Conservation (phyloP, 2,329 filamentous ascomycete genomes). For the Claviceps cyperi region DNA sequence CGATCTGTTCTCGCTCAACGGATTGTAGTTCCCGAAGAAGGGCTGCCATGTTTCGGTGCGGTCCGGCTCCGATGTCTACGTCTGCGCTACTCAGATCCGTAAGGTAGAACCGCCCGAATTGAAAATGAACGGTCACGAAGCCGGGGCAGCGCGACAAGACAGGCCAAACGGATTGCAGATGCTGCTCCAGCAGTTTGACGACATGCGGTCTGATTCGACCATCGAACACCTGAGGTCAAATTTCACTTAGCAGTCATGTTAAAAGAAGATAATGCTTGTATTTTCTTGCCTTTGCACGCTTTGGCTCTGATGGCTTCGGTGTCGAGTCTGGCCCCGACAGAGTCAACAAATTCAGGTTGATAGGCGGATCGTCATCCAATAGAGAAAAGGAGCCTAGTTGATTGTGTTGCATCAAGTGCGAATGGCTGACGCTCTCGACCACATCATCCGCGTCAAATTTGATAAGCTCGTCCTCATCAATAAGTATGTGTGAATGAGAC, state of each 20-base stretch:
- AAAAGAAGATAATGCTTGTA: no score
- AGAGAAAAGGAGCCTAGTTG: not conserved
- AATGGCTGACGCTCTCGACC: not conserved
- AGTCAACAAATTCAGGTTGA: not conserved
- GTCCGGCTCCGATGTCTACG: constrained; percentile 11
- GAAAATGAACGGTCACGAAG: constrained; percentile 11
- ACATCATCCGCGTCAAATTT: not conserved
- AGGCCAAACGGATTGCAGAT: constrained; percentile 7
- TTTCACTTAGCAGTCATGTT: no score
- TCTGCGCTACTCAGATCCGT: constrained; percentile 8
- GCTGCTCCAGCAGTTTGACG: constrained; percentile 5
- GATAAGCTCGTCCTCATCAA: constrained; percentile 1
- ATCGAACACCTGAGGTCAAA: no score
- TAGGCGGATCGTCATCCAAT: not conserved
- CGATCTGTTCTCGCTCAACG: constrained; percentile 5
- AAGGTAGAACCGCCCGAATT: constrained; percentile 17
- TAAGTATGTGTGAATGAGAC: not conserved
- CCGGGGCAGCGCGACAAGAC: constrained; percentile 14
- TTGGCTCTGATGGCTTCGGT: not conserved
- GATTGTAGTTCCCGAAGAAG: constrained; percentile 1
- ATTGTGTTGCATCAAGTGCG: not conserved
- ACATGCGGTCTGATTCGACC: constrained; percentile 5
- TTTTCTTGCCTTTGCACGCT: not conserved
- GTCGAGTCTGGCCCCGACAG: not conserved
- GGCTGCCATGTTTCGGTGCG: constrained; percentile 7